Base-by-base conservation (phyloP, 495 filamentous ascomycete species). In the Neurospora tetraspora region DNA sequence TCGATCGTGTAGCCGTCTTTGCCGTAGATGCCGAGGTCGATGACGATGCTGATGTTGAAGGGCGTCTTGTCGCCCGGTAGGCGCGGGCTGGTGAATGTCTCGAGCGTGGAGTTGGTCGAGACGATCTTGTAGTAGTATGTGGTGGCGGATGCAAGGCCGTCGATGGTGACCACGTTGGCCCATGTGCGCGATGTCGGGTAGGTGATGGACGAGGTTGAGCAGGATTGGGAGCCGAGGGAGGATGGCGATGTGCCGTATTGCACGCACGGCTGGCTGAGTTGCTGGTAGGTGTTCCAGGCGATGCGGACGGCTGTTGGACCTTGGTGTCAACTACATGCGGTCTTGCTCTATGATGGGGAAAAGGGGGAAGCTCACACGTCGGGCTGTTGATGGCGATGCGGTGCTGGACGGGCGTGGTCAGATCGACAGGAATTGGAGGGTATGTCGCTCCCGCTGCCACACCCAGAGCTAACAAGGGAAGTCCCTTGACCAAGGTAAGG, bases 371-470 rank as follows among this genome's bases (percentile, higher is more conserved):
- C 83, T 82, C 75, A 89, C 88, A 77, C 73, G 84, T 86, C 0
- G 86, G 83, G 8, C 85, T 86, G 70, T 86, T 85, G n/a, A 89
- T 82, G 42, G 87, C 84, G 71, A 90, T 78, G 5, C 88, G 86
- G 74, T 88, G 88, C 77, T 89, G 88, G 14, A 83, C 78, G 2
- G 88, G 88, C 3, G 87, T 90, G 11, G 87, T 87, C 78, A 85
- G 71, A 76, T 90, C 88, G 18, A 73, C 70, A 6, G 88, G 88
- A n/a, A 84, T 82, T 10, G 83, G 39, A 23, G 88, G 87, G 76
- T 85, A 88, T 71, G 79, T 85, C 3, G 85, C 84, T 14, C 75
- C 76, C 14, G 86, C 86, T 12, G 82, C 71, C 11, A 75, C 81
- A 42, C 77, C 75, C 14, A 78, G 78, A 23, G 82, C 86, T 72